Evolutionary conservation across 352 stramenopile species (phyloP), one percentile per base, ranked within the genome.

Genomic region (Elongisporangium undulatum): DNA sequence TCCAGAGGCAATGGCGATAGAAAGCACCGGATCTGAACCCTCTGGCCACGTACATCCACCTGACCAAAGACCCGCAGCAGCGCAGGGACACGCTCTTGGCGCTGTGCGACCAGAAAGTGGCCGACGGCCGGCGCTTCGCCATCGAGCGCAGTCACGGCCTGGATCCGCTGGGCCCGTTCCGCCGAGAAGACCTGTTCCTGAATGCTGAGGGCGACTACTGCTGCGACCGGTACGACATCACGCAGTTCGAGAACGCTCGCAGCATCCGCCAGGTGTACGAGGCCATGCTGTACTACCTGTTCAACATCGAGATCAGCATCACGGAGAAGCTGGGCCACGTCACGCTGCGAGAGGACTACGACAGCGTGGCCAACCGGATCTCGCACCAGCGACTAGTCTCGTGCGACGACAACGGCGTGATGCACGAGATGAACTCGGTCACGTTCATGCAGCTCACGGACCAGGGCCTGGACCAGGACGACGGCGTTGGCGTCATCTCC

Each of bases 281-380:
- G 8, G 74, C 79, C 9, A 56, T 82, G 2, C 66, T 66, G 51
- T 71, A 75, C 13, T 77, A 75, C 51, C 69, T 68, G 16, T 63
- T 61, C 39, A 85, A 86, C 51, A 55, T 79, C 8, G 78, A 88
- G 64, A 84, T 88, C 65, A 84, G 72, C 52, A 77, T 85, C 55
- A 81, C 78, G 9, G 78, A 88, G 58, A 70, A 55, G 3, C 69
- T 67, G 0, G 75, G 72, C 6, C 66, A 80, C 34, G 68, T 85
- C 19, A 85, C 72, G 34, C 78, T 82, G 29, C 72, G 75, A 8
- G 75, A 85, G 60, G 75, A 85, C 39, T 73, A 85, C 58, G 71
- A 82, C 58, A 58, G 76, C 29, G 67, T 60, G 45, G 71, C 82
- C 17, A 56, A 70, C 19, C 71, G 72, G 52, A 55, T 82, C n/a